These are phyloP conservation scores for Ilyonectria robusta DNA, from an alignment of 2,329 filamentous ascomycete species.

Conservation along the genomic window DNA sequence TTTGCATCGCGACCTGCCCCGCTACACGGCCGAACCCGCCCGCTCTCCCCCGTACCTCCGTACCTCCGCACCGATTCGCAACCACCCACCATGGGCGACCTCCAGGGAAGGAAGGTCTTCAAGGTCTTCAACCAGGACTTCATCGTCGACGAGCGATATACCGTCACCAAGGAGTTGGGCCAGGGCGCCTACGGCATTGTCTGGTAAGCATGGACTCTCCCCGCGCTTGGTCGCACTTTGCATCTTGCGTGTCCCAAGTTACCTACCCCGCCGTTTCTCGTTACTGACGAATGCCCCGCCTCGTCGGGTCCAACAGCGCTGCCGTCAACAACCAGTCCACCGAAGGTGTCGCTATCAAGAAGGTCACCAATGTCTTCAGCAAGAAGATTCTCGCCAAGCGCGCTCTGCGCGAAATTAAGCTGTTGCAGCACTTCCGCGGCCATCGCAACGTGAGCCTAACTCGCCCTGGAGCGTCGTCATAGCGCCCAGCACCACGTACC, in stretches of 20 bases:
- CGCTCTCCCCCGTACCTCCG: conserved; percentile 24
- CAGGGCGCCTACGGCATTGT: conserved; percentile 99
- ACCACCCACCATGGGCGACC: conserved; percentile 55
- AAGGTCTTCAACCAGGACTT: conserved; percentile 99
- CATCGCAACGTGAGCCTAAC: conserved; percentile 80
- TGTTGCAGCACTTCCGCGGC: conserved; percentile 96
- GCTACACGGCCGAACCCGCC: conserved; percentile 31
- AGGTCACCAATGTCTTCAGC: conserved; percentile 99
- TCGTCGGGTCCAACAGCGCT: conserved; percentile 70
- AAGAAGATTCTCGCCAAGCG: conserved; percentile 99
- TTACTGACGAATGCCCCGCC: conserved; percentile 48
- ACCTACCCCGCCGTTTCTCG: conserved; percentile 49
- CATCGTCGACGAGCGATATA: conserved; percentile 97
- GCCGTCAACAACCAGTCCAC: conserved; percentile 91
- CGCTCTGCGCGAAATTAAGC: conserved; percentile 97
- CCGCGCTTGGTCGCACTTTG: conserved; percentile 17
- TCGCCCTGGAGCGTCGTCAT: conserved; percentile 20
- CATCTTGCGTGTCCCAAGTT: conserved; percentile 31
- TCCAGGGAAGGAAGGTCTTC: conserved; percentile 85
- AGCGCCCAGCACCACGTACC: conserved; percentile 4
- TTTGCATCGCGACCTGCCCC: conserved; percentile 33
- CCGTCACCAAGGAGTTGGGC: conserved; percentile 97
- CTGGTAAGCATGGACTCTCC: conserved; percentile 73
- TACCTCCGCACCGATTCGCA: conserved; percentile 25
- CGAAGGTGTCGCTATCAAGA: conserved; percentile 98